Evolutionary conservation across 371 early-diverging fungal species (phyloP).

Genomic region (Lichtheimia hyalospora): DNA sequence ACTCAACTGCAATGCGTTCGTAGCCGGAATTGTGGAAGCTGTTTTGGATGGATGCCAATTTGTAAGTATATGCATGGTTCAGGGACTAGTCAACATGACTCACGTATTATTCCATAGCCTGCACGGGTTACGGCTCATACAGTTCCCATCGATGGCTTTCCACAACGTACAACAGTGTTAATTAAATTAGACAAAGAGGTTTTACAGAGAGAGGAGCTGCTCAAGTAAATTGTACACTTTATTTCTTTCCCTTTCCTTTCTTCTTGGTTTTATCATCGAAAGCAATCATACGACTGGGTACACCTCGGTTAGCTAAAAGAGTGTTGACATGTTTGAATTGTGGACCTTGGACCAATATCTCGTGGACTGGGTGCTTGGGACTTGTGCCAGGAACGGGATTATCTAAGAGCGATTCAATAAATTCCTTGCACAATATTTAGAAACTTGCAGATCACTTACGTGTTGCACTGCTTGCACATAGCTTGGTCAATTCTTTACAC

Average conservation of each 20-base stretch:
- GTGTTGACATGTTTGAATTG: constrained; percentile 61
- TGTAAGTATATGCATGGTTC: constrained; percentile 53
- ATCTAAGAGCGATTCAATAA: constrained; percentile 24
- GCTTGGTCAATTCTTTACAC: constrained; percentile 59
- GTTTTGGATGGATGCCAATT: constrained; percentile 89
- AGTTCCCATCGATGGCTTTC: constrained; percentile 87
- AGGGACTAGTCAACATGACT: not conserved
- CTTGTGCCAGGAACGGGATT: constrained; percentile 60
- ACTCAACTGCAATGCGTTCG: constrained; percentile 90
- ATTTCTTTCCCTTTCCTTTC: constrained; percentile 9
- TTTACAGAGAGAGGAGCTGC: constrained; percentile 73
- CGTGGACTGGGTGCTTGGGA: constrained; percentile 55
- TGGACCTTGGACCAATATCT: constrained; percentile 79
- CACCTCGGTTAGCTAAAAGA: constrained; percentile 52
- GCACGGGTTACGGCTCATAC: constrained; percentile 94
- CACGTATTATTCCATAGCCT: constrained; percentile 53
- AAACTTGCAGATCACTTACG: constrained; percentile 32
- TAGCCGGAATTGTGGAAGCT: constrained; percentile 95
- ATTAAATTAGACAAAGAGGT: constrained; percentile 91
- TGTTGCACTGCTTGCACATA: constrained; percentile 69
- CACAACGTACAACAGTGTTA: constrained; percentile 88
- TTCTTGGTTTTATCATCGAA: constrained; percentile 66
- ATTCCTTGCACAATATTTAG: not conserved
- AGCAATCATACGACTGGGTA: constrained; percentile 57
- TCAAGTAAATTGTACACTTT: constrained; percentile 41